Evolutionary conservation across 495 filamentous ascomycete genomes (phyloP).

Genomic region (Podospora sp.): DNA sequence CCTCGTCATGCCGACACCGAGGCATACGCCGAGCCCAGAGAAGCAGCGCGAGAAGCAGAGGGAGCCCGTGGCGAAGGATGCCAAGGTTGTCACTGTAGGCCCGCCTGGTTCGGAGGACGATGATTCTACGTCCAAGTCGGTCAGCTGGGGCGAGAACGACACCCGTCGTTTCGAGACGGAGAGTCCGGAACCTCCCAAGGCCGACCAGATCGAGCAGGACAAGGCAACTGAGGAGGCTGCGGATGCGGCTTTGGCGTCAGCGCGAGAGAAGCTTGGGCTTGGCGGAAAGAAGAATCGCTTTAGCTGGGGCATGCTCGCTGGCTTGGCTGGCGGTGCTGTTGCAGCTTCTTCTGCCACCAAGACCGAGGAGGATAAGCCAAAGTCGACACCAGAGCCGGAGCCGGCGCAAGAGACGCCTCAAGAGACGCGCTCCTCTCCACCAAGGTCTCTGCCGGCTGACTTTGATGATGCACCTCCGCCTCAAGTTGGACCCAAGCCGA

Average conservation of each 20-base stretch:
- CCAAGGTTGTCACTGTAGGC: slow-evolving; percentile 14
- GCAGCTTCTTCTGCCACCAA: slow-evolving; percentile 28
- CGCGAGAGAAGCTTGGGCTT: slow-evolving; percentile 27
- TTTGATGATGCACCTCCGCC: slow-evolving; percentile 33
- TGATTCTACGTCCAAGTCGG: neutral
- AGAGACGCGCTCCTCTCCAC: slow-evolving; percentile 15
- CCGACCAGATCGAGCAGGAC: slow-evolving; percentile 5
- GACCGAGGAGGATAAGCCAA: slow-evolving; percentile 17
- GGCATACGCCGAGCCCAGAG: slow-evolving; percentile 47
- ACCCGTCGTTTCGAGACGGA: neutral
- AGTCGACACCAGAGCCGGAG: slow-evolving; percentile 5
- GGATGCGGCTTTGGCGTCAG: neutral
- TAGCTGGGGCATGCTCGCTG: slow-evolving; percentile 46
- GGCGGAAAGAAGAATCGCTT: slow-evolving; percentile 34
- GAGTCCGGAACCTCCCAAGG: neutral
- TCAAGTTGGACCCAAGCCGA: slow-evolving; percentile 36
- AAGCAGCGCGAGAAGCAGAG: slow-evolving; percentile 30
- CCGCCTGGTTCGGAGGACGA: slow-evolving; percentile 3
- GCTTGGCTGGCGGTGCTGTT: slow-evolving; percentile 38
- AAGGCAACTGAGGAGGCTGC: neutral
- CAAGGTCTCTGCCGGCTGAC: slow-evolving; percentile 15
- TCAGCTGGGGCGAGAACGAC: neutral
- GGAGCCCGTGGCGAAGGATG: slow-evolving; percentile 21
- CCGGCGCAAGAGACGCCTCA: slow-evolving; percentile 7
- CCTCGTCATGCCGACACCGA: slow-evolving; percentile 55